phyloP scores from a whole-genome alignment of 768 basidiomycete species.

The Lactarius hatsudake region DNA sequence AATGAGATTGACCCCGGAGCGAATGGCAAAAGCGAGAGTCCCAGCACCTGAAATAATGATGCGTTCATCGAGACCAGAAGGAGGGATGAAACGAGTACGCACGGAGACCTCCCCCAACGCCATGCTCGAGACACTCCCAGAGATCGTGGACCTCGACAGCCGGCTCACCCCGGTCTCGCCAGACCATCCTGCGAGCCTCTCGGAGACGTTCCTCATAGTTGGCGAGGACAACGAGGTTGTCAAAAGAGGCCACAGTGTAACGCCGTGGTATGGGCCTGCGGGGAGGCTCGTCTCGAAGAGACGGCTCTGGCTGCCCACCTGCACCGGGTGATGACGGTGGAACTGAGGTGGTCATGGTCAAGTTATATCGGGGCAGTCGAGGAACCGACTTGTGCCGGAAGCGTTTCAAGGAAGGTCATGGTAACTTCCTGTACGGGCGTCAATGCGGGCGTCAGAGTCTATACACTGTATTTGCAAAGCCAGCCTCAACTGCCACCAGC shows the following conservation, averaged over 20 bases:
- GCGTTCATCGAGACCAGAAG: not conserved
- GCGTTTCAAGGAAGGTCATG: not conserved
- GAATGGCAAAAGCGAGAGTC: conserved; percentile 72
- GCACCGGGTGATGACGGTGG: not conserved
- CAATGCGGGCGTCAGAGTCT: not conserved
- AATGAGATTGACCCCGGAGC: conserved; percentile 81
- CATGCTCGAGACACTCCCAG: conserved; percentile 67
- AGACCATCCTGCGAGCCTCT: conserved; percentile 75
- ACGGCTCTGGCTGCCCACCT: not conserved
- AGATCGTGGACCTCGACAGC: conserved; percentile 63
- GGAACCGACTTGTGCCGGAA: not conserved
- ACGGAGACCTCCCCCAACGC: conserved; percentile 68
- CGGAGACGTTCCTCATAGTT: conserved; percentile 75
- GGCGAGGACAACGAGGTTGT: conserved; percentile 82
- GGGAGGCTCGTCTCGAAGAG: conserved; percentile 26
- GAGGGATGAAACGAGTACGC: conserved; percentile 34
- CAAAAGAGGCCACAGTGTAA: conserved; percentile 67
- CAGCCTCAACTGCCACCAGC: not conserved
- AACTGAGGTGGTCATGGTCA: conserved; percentile 2
- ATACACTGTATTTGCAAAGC: not conserved
- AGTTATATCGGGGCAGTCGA: not conserved
- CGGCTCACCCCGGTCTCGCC: conserved; percentile 79
- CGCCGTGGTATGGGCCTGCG: conserved; percentile 47
- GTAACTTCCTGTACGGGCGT: not conserved
- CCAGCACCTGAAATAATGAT: conserved; percentile 63